Conservation (phyloP, 2,329 filamentous ascomycete species). For the Colletotrichum godetiae region DNA sequence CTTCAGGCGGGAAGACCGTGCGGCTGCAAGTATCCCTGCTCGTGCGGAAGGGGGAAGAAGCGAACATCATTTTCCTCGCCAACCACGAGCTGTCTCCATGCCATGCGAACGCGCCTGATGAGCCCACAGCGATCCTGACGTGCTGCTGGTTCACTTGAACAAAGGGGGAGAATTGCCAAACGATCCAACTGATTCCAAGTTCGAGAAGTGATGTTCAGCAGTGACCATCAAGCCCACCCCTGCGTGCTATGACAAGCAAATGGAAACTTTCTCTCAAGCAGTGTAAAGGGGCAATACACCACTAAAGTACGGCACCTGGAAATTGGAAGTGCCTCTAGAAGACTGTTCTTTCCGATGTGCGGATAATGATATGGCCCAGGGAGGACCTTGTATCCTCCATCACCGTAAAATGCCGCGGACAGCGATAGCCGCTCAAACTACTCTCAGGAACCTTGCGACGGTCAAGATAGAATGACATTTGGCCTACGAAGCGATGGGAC, state of each 20-base stretch:
- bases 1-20: slow-evolving; percentile 6
- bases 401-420: neutral
- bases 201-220: neutral
- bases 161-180: neutral
- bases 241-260: slow-evolving; percentile 7
- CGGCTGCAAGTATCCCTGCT: slow-evolving; percentile 15
- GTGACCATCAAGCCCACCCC: slow-evolving; percentile 3
- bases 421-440: neutral
- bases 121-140: neutral
- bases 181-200: neutral
- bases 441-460: neutral
- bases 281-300: slow-evolving; percentile 15
- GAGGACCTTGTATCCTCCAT: neutral
- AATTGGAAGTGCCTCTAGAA: neutral
- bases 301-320: neutral
- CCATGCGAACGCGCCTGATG: neutral
- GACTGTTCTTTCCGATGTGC: neutral
- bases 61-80: neutral
- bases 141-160: neutral
- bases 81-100: neutral
- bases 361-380: neutral
- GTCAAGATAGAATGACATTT: neutral
- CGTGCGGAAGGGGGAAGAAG: neutral
- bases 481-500: neutral
- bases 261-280: neutral